Percentiles rank a stretch among this genome's conserved stretches.
Evolutionary conservation across 2,329 filamentous ascomycete genomes (phyloP).

Genomic region (Penicillium sp.): DNA sequence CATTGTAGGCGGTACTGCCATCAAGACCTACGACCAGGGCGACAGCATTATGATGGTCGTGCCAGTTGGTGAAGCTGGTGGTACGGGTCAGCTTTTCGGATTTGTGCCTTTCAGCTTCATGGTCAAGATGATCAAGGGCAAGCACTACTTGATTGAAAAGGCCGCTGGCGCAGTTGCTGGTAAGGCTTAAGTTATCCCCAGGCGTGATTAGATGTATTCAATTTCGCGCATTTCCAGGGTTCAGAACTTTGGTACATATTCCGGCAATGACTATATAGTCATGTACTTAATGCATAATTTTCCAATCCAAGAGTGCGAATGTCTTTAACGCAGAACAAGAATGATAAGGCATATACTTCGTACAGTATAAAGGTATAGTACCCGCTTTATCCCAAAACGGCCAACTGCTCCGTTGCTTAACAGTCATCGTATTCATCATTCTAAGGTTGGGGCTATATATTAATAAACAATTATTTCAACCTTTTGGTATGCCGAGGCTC

Average conservation of each 20-base stretch:
- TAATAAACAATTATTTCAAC: background rate
- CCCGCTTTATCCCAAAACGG: constrained; percentile 9
- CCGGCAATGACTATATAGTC: background rate
- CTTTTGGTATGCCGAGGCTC: constrained; percentile 1
- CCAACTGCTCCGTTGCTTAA: constrained; percentile 23
- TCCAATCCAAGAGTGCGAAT: background rate
- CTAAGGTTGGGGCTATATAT: background rate
- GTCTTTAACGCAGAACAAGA: background rate
- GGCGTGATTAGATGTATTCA: background rate
- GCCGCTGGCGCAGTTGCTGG: constrained; percentile 17
- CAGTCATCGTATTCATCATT: constrained; percentile 16
- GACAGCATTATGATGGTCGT: constrained; percentile 31
- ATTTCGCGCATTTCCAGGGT: background rate
- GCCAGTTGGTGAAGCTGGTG: constrained; percentile 28
- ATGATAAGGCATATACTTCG: background rate
- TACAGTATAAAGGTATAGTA: background rate
- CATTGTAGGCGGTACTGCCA: constrained; percentile 21
- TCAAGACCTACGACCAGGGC: constrained; percentile 26
- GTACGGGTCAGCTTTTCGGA: constrained; percentile 38
- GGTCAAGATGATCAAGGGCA: constrained; percentile 47
- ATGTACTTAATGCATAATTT: constrained; percentile 12
- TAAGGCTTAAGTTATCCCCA: constrained; percentile 11
- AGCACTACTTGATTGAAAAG: constrained; percentile 41
- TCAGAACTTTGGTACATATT: background rate
- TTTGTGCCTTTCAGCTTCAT: constrained; percentile 41